Conservation (phyloP, 148 eudicot species). For the Cornus florida region DNA sequence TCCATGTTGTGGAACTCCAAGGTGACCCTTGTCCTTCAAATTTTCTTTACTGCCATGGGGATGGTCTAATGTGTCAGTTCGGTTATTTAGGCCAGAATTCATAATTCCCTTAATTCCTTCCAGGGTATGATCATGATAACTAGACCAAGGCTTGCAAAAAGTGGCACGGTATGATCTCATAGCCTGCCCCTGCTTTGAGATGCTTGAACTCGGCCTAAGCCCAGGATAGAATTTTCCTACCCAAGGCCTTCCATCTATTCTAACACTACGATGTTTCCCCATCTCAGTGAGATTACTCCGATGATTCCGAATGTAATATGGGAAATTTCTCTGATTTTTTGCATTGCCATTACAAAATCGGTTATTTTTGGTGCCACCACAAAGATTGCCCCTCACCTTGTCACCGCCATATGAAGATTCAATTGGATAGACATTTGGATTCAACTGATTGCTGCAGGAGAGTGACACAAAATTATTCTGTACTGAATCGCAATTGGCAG, state of each 20-base stretch:
- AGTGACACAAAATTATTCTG: neutral
- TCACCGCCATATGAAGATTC: neutral
- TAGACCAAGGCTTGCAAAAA: constrained; percentile 9
- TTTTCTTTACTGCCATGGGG: constrained; percentile 7
- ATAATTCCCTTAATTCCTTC: neutral
- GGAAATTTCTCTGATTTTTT: constrained; percentile 12
- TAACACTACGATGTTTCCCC: constrained; percentile 5
- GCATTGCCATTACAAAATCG: neutral
- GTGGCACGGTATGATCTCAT: constrained; percentile 10
- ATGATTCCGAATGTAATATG: constrained; percentile 2
- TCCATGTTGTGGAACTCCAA: constrained; percentile 7
- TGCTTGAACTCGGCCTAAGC: constrained; percentile 11
- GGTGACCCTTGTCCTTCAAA: neutral
- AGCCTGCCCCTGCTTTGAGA: constrained; percentile 23
- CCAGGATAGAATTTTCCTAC: constrained; percentile 19
- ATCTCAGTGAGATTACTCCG: constrained; percentile 4
- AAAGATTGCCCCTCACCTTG: neutral
- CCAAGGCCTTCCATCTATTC: constrained; percentile 20
- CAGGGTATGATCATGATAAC: neutral
- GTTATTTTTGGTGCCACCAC: constrained; percentile 1
- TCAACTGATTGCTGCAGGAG: constrained; percentile 10
- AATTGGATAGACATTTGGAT: neutral
- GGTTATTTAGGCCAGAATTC: constrained; percentile 3
- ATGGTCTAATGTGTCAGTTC: neutral
- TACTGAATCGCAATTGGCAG: neutral